Evolutionary conservation across 495 filamentous ascomycete species (phyloP), one percentile per base, ranked within the genome.

Genomic region (Neurospora sp.): DNA sequence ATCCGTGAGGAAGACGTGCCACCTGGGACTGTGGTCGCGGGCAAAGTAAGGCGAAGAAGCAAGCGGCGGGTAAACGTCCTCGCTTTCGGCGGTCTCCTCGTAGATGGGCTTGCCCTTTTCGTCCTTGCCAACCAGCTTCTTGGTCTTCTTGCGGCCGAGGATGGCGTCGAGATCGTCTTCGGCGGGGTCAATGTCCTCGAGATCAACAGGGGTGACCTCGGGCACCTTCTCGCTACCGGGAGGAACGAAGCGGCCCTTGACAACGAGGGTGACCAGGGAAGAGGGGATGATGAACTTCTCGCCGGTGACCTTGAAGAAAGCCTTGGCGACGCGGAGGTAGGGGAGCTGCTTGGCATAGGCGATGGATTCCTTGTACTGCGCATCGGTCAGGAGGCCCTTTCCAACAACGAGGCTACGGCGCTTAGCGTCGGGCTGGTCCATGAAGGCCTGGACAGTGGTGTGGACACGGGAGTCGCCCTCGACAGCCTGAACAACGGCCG

Each of bases 301-400:
- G 73, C 96, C 96, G 76, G 92, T 91, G 70, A 99, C 96, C 85
- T 99, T 99, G 89, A 99, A 99, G 84, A 96, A 99, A 3, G 93
- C 93, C 84, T 94, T 95, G 80, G 94, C 93, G n/a, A 98, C 88
- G 72, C 92, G 86, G 69, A 98, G 84, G 62, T 88, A 86, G 0
- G 96, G 96, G 14, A 99, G 84, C 81, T 97, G 92, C 76, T 89
- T 88, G 35, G 93, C 94, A 54, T 97, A 90, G 59, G 82, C 79
- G 70, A 97, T 83, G 39, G 92, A 93, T 35, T 89, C 87, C 42
- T 88, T 83, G 82, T 97, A 97, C 79, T 97, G 90, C 70, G 87
- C 81, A 71, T 93, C 90, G 9, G 87, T 90, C 62, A 97, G 83
- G 41, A 96, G 89, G 44, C 88, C 90, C 59, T 90, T 86, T 39